Evolutionary conservation across 768 basidiomycete genomes (phyloP).

Genomic region (Mycena latifolia): DNA sequence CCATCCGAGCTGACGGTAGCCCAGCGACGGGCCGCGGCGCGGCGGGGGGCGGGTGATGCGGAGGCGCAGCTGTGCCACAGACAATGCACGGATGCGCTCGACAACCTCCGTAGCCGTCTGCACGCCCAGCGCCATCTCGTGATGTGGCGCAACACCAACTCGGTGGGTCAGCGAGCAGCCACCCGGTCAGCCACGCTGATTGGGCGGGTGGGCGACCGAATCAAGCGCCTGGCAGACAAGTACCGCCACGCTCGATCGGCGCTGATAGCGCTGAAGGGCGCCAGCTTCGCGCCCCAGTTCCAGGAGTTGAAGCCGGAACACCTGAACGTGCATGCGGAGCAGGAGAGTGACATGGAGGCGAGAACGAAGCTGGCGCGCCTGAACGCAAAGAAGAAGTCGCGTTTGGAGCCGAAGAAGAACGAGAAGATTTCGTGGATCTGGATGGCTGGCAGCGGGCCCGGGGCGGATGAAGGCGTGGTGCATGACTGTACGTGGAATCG

Average conservation of each 20-base stretch:
- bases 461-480: background rate
- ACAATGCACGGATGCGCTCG: constrained; percentile 17
- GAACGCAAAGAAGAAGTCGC: background rate
- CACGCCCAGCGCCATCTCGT: constrained; percentile 26
- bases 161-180: constrained; percentile 9
- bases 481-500: constrained; percentile 20
- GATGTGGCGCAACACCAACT: constrained; percentile 14
- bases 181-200: constrained; percentile 23
- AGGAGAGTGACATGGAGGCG: constrained; percentile 1
- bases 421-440: constrained; percentile 25
- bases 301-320: background rate
- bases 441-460: background rate
- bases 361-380: constrained; percentile 2
- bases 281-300: background rate
- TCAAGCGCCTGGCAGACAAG: background rate
- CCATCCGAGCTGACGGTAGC: constrained; percentile 11
- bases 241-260: constrained; percentile 3
- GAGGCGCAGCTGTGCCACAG: constrained; percentile 16
- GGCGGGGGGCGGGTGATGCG: background rate
- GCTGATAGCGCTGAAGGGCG: constrained; percentile 1
- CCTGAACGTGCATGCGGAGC: background rate
- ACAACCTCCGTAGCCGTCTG: constrained; percentile 1
- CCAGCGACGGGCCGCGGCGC: background rate
- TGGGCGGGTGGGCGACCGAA: constrained; percentile 21
- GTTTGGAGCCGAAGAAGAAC: background rate